Evolutionary conservation across 176 grass and related monocot species (phyloP), one percentile per base, ranked within the genome.

Genomic region (barley (Hordeum vulgare)): DNA sequence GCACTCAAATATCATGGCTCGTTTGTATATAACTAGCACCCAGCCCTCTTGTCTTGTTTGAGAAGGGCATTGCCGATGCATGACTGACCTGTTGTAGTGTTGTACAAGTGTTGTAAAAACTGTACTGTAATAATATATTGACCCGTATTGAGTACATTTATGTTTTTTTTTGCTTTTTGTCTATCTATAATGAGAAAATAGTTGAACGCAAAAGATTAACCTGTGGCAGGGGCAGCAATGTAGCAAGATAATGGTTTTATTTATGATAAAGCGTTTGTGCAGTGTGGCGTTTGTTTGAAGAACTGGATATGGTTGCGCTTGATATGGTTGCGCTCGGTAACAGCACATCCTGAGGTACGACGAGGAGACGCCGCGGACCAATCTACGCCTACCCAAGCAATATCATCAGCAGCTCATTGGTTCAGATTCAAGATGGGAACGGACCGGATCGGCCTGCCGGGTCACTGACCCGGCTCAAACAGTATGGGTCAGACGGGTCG

Each of bases 51-150:
- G n/a, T 65, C 21, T 34, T 29, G 49, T 31, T 60, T 44, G 71
- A 42, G 44, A 56, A 56, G 67, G 59, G 53, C 17, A 42, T 42
- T 82, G 35, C 49, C 1, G 10, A 33, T 24, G 25, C 17, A 31
- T 59, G 51, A 41, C 54, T 70, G 53, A 71, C 49, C 80, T 56
- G 47, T 81, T 61, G 80, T 73, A 73, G 66, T 59, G 62, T 67
- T 80, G 78, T 67, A 80, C 9, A 25, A 60, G 51, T 82, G 34
- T 72, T 72, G 80, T 82, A 82, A 71, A 71, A 71, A 53, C 42
- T 82, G 44, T 45, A 56, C 36, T 81, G 58, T 33, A 44, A 35
- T 37, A 72, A 59, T 41, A 10, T 39, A 72, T 42, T 41, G 23
- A 82, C 17, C 37, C 6, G 12, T 21, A 82, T 73, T 73, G 17